Conservation (phyloP, 805 yeast species). For the Tanozyma kutaoensis region DNA sequence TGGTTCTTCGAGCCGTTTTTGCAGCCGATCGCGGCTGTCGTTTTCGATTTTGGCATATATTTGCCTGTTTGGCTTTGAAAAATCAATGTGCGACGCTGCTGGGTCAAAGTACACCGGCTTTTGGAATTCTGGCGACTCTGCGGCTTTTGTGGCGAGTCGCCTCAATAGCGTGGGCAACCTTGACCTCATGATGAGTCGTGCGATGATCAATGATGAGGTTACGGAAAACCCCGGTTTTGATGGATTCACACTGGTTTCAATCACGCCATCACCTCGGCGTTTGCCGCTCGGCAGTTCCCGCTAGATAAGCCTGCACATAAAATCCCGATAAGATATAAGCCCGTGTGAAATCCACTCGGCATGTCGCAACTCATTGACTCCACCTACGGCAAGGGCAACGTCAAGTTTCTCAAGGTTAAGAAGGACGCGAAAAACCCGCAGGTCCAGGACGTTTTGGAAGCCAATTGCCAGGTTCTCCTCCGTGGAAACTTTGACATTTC, state of each 20-base stretch:
- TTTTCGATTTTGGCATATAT: constrained; percentile 2
- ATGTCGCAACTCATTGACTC: constrained; percentile 21
- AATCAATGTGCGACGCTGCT: constrained; percentile 4
- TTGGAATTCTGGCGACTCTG: background rate
- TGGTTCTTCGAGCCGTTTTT: constrained; percentile 3
- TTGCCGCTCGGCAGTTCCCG: background rate
- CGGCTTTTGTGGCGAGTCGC: background rate
- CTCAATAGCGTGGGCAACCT: background rate
- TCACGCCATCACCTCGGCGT: background rate
- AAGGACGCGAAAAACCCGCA: constrained; percentile 62
- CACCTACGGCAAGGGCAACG: constrained; percentile 86
- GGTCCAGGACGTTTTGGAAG: constrained; percentile 74
- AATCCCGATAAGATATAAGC: background rate
- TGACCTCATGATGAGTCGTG: background rate
- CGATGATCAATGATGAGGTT: background rate
- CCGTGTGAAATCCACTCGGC: background rate
- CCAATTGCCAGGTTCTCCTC: constrained; percentile 63
- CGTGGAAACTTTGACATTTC: constrained; percentile 71
- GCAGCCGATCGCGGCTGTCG: constrained; percentile 1
- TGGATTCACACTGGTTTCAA: background rate
- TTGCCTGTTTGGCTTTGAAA: constrained; percentile 2
- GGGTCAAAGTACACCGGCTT: constrained; percentile 4
- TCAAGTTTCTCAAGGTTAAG: constrained; percentile 80
- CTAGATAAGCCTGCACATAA: background rate
- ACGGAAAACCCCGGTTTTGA: background rate